These are phyloP conservation scores for Maudiozyma barnettii DNA, from an alignment of 805 yeast species.

Conservation along the genomic window DNA sequence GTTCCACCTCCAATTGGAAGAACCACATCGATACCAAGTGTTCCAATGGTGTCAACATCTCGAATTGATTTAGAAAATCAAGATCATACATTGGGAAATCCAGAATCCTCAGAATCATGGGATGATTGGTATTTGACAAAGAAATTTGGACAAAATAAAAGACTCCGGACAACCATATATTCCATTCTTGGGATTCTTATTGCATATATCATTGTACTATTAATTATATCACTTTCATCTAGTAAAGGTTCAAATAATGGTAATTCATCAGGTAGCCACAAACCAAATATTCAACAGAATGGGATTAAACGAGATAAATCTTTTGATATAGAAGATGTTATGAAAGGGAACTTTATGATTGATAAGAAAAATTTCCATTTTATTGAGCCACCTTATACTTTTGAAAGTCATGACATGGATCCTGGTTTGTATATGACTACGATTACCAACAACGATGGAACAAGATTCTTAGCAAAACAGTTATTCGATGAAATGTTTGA, in stretches of 20 bases:
- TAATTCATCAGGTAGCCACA: not conserved
- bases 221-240: not conserved
- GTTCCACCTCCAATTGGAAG: conserved; percentile 4
- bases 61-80: conserved; percentile 5
- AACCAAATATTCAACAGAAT: not conserved
- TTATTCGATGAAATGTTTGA: conserved; percentile 19
- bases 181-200: not conserved
- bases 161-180: not conserved
- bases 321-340: conserved; percentile 16
- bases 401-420: conserved; percentile 28
- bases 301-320: conserved; percentile 1
- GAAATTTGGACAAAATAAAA: conserved; percentile 7
- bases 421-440: conserved; percentile 35
- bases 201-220: not conserved
- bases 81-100: not conserved
- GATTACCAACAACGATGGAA: conserved; percentile 7
- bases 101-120: conserved; percentile 1
- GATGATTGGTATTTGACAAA: conserved; percentile 7
- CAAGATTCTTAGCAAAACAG: conserved; percentile 25
- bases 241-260: not conserved
- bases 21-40: conserved; percentile 1
- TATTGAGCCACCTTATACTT: conserved; percentile 18
- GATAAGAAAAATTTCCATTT: conserved; percentile 18
- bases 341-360: conserved; percentile 20
- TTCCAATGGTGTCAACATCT: not conserved